Evolutionary conservation across 768 basidiomycete genomes (phyloP).

Genomic region (Dioszegia aurantiaca): DNA sequence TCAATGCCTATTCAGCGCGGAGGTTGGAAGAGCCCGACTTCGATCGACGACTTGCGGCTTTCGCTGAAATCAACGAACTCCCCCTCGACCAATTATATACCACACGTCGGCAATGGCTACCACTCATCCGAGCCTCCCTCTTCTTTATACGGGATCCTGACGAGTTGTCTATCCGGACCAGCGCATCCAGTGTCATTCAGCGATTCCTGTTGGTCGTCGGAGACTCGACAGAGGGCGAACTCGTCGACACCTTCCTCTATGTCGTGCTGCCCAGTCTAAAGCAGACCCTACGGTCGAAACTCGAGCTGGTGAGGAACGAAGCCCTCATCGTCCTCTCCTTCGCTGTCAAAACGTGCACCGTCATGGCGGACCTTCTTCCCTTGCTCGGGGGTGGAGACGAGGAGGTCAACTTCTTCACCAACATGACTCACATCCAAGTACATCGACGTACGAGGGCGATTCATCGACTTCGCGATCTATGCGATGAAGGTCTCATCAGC

Average conservation of each 20-base stretch:
- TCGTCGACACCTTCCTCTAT: conserved; percentile 57
- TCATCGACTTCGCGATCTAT: conserved; percentile 74
- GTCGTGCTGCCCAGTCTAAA: conserved; percentile 74
- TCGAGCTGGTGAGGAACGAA: conserved; percentile 83
- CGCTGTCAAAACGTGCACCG: conserved; percentile 65
- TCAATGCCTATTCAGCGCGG: conserved; percentile 82
- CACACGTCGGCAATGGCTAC: conserved; percentile 66
- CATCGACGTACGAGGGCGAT: conserved; percentile 85
- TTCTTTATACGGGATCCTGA: conserved; percentile 83
- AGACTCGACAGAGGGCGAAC: conserved; percentile 48
- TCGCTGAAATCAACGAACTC: conserved; percentile 62
- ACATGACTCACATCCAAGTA: conserved; percentile 86
- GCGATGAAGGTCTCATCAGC: conserved; percentile 64
- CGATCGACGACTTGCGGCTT: conserved; percentile 74
- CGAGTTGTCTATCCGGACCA: conserved; percentile 80
- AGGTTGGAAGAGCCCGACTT: conserved; percentile 91
- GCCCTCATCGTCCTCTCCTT: conserved; percentile 73
- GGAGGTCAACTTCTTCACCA: conserved; percentile 95
- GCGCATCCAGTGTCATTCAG: conserved; percentile 70
- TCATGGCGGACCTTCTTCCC: conserved; percentile 73
- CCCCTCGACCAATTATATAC: conserved; percentile 50
- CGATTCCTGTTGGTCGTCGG: conserved; percentile 65
- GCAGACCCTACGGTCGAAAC: conserved; percentile 71
- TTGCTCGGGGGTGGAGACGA: conserved; percentile 82
- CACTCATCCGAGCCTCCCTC: conserved; percentile 76